Conservation (phyloP, 305 asterid species). For the Solanum hybrid region DNA sequence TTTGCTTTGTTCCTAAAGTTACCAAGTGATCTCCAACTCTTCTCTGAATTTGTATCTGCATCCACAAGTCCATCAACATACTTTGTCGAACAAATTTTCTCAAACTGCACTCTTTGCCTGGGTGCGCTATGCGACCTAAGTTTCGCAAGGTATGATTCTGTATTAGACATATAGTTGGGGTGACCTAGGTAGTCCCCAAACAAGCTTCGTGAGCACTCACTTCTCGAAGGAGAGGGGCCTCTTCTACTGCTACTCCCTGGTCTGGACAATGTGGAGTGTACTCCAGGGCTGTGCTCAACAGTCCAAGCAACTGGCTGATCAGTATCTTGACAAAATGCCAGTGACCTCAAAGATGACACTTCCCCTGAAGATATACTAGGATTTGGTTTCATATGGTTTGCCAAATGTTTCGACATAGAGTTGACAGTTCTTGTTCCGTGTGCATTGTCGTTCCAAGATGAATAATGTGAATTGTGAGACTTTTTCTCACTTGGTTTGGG, state of each 20-base stretch:
- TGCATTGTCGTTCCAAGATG: slow-evolving; percentile 40
- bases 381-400: slow-evolving; percentile 40
- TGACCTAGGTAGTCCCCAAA: slow-evolving; percentile 47
- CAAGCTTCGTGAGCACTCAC: slow-evolving; percentile 57
- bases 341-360: slow-evolving; percentile 33
- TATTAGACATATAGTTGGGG: slow-evolving; percentile 78
- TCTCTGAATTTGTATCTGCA: slow-evolving; percentile 45
- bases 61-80: slow-evolving; percentile 28
- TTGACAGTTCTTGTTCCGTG: slow-evolving; percentile 23
- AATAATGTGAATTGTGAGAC: slow-evolving; percentile 26
- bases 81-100: slow-evolving; percentile 20
- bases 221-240: slow-evolving; percentile 40
- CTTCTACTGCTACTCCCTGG: slow-evolving; percentile 36
- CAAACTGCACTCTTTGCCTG: slow-evolving; percentile 56
- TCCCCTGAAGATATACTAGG: slow-evolving; percentile 58
- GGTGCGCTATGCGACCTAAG: slow-evolving; percentile 86
- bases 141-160: slow-evolving; percentile 74
- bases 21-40: slow-evolving; percentile 28
- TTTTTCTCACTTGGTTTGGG: slow-evolving; percentile 22
- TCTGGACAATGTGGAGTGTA: slow-evolving; percentile 42
- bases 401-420: slow-evolving; percentile 21
- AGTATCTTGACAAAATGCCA: slow-evolving; percentile 21
- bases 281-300: slow-evolving; percentile 43
- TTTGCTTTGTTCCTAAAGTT: slow-evolving; percentile 32
- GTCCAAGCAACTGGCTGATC: slow-evolving; percentile 32